Conservation (phyloP, 2,329 filamentous ascomycete genomes). For the Clonostachys rhizophaga region DNA sequence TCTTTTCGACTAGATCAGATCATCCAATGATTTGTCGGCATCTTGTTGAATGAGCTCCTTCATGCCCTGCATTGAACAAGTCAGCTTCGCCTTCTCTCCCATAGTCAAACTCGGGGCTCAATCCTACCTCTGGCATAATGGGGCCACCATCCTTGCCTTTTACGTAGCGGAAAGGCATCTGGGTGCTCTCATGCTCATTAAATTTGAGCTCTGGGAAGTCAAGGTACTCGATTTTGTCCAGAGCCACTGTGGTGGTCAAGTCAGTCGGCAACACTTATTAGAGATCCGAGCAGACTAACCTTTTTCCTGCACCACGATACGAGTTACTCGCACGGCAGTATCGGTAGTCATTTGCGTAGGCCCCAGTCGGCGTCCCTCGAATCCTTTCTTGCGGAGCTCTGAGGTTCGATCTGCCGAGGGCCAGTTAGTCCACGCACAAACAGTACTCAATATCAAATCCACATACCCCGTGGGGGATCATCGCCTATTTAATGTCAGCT, state of each 20-base stretch:
- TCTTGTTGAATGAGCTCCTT: constrained; percentile 89
- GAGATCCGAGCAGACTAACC: constrained; percentile 40
- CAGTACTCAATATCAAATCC: background rate
- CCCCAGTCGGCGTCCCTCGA: constrained; percentile 78
- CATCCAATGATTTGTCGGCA: constrained; percentile 85
- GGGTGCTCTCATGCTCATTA: constrained; percentile 85
- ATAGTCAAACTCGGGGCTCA: background rate
- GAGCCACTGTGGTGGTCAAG: constrained; percentile 48
- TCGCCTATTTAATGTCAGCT: constrained; percentile 57
- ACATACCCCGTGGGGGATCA: constrained; percentile 83
- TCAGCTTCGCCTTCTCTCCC: background rate
- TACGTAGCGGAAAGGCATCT: constrained; percentile 98
- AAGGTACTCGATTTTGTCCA: constrained; percentile 76
- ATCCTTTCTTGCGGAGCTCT: constrained; percentile 93
- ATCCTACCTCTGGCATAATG: constrained; percentile 82
- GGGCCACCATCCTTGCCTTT: constrained; percentile 68
- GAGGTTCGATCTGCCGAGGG: constrained; percentile 74
- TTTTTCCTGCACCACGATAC: constrained; percentile 81
- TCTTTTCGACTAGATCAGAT: constrained; percentile 57
- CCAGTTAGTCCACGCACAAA: constrained; percentile 2
- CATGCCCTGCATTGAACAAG: constrained; percentile 66
- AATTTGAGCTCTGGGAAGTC: constrained; percentile 89
- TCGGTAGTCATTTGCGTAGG: constrained; percentile 98
- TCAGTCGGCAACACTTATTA: background rate
- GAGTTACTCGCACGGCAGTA: constrained; percentile 89